Evolutionary conservation across 202 grass and related monocot genomes (phyloP), one percentile per base, ranked within the genome.

Genomic region (Zizania palustris): DNA sequence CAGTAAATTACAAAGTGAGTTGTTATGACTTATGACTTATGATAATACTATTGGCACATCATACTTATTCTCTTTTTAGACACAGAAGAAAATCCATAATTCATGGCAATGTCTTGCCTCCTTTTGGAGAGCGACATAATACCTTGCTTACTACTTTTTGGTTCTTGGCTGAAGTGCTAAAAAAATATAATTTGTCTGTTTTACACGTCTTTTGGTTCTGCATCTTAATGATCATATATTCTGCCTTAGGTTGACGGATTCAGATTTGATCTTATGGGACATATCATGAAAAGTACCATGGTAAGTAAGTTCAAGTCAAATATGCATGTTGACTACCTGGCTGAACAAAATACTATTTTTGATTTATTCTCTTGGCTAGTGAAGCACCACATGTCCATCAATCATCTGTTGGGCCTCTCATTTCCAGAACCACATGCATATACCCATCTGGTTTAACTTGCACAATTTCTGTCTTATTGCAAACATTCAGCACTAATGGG

Each of bases 251-350:
- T 97, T 93, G 90, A 97, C 3, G 93, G 93, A 9, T 97, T 97
- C 82, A 89, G 93, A 75, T 97, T 91, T 84, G 90, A 97, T 87
- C 88, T 97, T 60, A 97, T 97, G 93, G 93, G 93, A 59, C 93
- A 97, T 79, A 89, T 97, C 67, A 93, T 97, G 93, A 97, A 91
- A 83, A 71, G 8, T 18, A 97, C 93, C 41, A 93, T 97, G 86
- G 93, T 97, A 91, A 67, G 60, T 73, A 74, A 83, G 45, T n/a
- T 77, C 72, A 43, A 33, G 15, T 67, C 69, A 33, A 16, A 21
- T 16, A 36, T 65, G 19, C 19, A 72, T 72, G 60, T 34, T 43
- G 60, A 33, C 19, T 61, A 53, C 14, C 11, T 72, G 16, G 35
- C 67, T 78, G 51, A 50, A 72, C 4, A 34, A 22, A 55, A 41